These are phyloP conservation scores for Jimgerdemannia flammicorona DNA, from an alignment of 192 early-diverging fungal species.

Conservation along the genomic window DNA sequence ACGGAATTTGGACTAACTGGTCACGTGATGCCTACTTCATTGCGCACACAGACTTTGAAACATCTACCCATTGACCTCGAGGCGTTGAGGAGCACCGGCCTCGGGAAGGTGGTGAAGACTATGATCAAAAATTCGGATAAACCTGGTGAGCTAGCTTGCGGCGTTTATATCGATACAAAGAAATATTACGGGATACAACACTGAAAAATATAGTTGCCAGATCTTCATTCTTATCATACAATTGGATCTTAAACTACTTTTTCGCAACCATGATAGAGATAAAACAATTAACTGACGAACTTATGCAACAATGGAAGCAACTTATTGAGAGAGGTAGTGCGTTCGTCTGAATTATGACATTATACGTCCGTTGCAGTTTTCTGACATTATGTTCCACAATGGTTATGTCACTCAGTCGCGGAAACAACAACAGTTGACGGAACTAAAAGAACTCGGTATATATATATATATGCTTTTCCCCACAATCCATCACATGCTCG, in stretches of 20 bases:
- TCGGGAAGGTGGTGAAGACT: neutral
- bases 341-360: too few species aligned
- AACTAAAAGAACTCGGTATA: neutral
- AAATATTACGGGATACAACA: too few species aligned
- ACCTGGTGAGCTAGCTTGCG: neutral
- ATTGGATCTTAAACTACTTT: neutral
- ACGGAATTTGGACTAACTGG: neutral
- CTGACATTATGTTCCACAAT: neutral
- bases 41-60: neutral
- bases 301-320: neutral
- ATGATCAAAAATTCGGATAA: neutral
- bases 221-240: too few species aligned
- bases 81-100: neutral
- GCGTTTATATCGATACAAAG: too few species aligned
- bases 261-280: neutral
- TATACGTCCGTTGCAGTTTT: neutral
- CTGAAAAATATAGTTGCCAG: too few species aligned
- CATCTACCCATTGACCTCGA: neutral
- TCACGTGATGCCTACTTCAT: neutral
- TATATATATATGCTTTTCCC: neutral
- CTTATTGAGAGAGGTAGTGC: neutral
- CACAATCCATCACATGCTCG: neutral
- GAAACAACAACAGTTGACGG: neutral
- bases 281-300: neutral
- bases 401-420: neutral